Evolutionary conservation across 306 rosid genomes (phyloP).

Genomic region (Alnus glutinosa): DNA sequence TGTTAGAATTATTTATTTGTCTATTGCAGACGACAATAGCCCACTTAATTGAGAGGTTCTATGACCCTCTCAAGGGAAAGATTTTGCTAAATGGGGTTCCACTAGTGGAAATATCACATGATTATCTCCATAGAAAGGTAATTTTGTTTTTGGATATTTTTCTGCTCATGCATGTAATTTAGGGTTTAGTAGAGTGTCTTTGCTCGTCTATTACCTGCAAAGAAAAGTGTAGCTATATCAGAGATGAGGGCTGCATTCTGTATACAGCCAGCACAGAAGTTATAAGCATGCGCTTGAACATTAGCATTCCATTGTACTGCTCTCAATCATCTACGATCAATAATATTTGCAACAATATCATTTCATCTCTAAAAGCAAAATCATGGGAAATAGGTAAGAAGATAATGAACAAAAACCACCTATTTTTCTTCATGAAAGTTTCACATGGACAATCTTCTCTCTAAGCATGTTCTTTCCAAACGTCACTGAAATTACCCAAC

Average conservation of each 20-base stretch:
- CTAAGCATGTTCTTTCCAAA: background rate
- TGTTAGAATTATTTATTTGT: slow-evolving; percentile 17
- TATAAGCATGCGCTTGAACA: background rate
- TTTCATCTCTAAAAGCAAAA: background rate
- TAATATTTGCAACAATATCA: too few species aligned
- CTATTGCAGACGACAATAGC: slow-evolving; percentile 83
- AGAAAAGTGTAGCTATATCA: too few species aligned
- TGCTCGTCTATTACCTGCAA: background rate
- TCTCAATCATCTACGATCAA: background rate
- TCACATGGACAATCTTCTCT: background rate
- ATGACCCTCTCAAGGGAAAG: slow-evolving; percentile 75
- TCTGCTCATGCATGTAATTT: background rate
- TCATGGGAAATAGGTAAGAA: background rate
- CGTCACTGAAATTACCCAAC: background rate
- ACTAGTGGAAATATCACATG: slow-evolving; percentile 72
- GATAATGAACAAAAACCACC: background rate
- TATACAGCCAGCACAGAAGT: background rate
- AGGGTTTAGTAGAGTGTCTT: background rate
- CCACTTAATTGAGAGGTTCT: slow-evolving; percentile 84
- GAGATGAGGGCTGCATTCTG: background rate
- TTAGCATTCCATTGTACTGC: background rate
- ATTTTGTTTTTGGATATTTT: background rate
- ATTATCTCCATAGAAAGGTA: slow-evolving; percentile 78
- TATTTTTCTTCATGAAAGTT: background rate
- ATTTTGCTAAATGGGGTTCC: slow-evolving; percentile 73